These are phyloP conservation scores for Vicia faba DNA, from an alignment of 306 rosid genomes.

Conservation along the genomic window DNA sequence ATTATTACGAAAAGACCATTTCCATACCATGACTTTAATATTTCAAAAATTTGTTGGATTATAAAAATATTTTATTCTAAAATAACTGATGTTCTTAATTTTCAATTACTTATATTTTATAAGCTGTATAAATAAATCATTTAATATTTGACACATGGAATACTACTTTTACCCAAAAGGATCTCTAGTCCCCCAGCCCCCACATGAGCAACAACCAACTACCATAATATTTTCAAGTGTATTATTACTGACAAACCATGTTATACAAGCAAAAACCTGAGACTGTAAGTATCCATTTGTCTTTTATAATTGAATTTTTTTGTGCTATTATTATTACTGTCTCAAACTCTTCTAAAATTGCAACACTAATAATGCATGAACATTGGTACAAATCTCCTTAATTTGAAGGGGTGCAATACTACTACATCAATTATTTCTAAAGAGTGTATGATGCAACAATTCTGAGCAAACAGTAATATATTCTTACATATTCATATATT, in stretches of 20 bases:
- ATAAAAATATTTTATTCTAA: too few relatives aligned
- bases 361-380: neutral
- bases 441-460: conserved; percentile 21
- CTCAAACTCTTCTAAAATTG: neutral
- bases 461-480: conserved; percentile 28
- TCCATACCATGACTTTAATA: too few relatives aligned
- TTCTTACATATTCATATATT: conserved; percentile 22
- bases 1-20: too few relatives aligned
- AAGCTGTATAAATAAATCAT: too few relatives aligned
- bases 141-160: too few relatives aligned
- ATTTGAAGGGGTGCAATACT: too few relatives aligned
- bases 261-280: conserved; percentile 24
- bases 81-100: too few relatives aligned
- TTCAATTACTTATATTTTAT: too few relatives aligned
- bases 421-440: too few relatives aligned
- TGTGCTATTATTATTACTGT: neutral
- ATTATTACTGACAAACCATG: conserved; percentile 3
- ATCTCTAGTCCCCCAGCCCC: conserved; percentile 14
- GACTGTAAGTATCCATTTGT: conserved; percentile 27
- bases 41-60: too few relatives aligned
- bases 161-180: neutral
- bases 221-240: conserved; percentile 31
- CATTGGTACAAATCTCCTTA: too few relatives aligned
- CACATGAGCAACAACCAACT: conserved; percentile 27
- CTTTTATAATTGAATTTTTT: conserved; percentile 24